Evolutionary conservation across 257 asterid genomes (phyloP), one percentile per base, ranked within the genome.

Genomic region (Capsicum rhomboideum): DNA sequence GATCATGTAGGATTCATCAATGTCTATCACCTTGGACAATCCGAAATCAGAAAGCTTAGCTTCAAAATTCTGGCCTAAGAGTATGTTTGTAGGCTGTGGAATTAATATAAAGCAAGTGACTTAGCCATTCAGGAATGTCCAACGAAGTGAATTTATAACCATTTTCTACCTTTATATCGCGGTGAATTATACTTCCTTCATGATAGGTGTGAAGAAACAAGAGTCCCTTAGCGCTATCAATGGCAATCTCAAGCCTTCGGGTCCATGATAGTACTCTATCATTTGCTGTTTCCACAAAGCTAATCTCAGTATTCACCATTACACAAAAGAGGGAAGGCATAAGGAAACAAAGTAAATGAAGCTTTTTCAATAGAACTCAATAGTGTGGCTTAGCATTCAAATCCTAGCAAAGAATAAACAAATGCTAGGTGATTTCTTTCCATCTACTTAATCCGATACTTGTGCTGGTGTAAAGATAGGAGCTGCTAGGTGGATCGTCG

Each of bases 31-130:
- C 83, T 82, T 86, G 68, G 90, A 88, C 84, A 88, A 29, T 31
- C 90, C 87, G 21, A 83, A 81, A 31, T 83, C 89, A 4, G 87
- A 88, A 8, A 88, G 86, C 83, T 84, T 88, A 21, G 87, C 85
- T 68, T 78, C 87, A 54, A 88, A 85, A n/a, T 88, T 52, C 31
- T 75, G 64, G 6, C 90, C 85, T 18, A 85, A 75, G 46, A 85
- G 85, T 44, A 83, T 83, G 82, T 85, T 86, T 34, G 87, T 84
- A 14, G 86, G 89, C 86, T 83, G 86, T 28, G 31, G 78, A 23
- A 79, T 44, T 66, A 66, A 16, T 4, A 17, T 31, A 31, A 58
- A 29, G 50, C 53, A 63, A 67, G 23, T n/a, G 56, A 77, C 9
- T 50, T 49, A 29, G 77, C 16, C n/a, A 31, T 68, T 18, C 78